Evolutionary conservation across 208 protist genomes (phyloP), one percentile per base, ranked within the genome.

Genomic region (Leishmania guyanensis): DNA sequence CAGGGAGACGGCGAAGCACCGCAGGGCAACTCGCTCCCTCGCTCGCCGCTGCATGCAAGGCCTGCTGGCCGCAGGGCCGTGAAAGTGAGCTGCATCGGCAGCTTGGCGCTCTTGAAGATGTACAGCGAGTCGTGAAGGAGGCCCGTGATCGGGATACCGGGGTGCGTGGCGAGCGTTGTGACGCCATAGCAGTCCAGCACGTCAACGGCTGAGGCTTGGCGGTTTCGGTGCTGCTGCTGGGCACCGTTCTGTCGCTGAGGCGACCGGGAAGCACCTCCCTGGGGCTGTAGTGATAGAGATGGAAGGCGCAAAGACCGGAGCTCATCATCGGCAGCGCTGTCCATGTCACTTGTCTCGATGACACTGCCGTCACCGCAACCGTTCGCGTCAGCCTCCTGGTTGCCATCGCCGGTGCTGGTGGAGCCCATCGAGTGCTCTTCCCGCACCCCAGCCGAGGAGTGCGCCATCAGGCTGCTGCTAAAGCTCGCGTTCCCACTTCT

Each of bases 81-180:
- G 54, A 87, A 96, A 68, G 79, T 82, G 20, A 96, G 68, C 62
- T 85, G 90, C 29, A 97, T 89, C 39, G 93, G 93, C 88, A 91
- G 77, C 83, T 89, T 96, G 64, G 94, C 89, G 81, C 92, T 95
- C 81, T 97, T 96, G 82, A 94, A 96, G 43, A 97, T 88, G 79
- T 90, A 95, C 66, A 96, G 87, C 14, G 84, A 89, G 43, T 85
- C 75, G 6, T 88, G 75, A 36, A 78, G 73, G 22, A 95, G 77
- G 17, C 84, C 82, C n/a, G 83, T 64, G 39, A 95, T 81, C 5
- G 77, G 46, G 33, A 91, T 68, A 48, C 84, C 78, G 17, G 94
- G 93, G 81, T 97, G 91, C 12, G 90, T 92, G 17, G 94, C 92
- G 33, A 96, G 87, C 48, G 90, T 94, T 16, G 88, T 84, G n/a